Conservation (phyloP, 2,329 filamentous ascomycete species). For the Pestalotiopsis sp. region DNA sequence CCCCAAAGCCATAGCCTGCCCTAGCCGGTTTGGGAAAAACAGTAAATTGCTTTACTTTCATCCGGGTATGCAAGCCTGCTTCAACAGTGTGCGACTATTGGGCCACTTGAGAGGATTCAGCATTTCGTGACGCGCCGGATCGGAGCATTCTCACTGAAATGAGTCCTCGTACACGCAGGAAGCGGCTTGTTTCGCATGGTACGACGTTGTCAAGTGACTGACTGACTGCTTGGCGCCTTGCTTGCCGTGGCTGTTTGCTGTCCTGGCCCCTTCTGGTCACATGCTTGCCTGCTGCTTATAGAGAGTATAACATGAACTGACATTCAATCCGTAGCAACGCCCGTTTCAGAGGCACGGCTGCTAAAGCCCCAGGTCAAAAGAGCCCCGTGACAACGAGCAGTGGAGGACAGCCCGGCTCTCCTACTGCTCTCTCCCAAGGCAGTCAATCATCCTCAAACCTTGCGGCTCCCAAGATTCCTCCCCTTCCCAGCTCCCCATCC, state of each 20-base stretch:
- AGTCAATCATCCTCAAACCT: constrained; percentile 54
- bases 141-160: background rate
- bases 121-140: background rate
- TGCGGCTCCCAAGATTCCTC: constrained; percentile 62
- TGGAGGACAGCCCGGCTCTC: constrained; percentile 48
- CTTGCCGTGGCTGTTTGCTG: background rate
- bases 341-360: constrained; percentile 59
- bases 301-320: constrained; percentile 23
- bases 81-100: background rate
- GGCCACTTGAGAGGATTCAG: background rate
- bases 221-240: background rate
- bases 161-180: background rate
- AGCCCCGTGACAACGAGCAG: constrained; percentile 52
- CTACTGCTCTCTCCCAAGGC: constrained; percentile 47
- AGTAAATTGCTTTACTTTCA: background rate
- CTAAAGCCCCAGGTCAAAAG: constrained; percentile 53
- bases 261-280: background rate
- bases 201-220: background rate
- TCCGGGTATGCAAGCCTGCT: background rate
- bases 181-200: background rate
- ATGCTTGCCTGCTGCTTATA: background rate
- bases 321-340: constrained; percentile 48
- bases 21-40: background rate
- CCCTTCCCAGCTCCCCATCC: constrained; percentile 65
- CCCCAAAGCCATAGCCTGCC: background rate